Percentiles rank a stretch among this genome's conserved stretches.
Evolutionary conservation across 108 stramenopile species (phyloP).

Genomic region (Conticribra weissflogii): DNA sequence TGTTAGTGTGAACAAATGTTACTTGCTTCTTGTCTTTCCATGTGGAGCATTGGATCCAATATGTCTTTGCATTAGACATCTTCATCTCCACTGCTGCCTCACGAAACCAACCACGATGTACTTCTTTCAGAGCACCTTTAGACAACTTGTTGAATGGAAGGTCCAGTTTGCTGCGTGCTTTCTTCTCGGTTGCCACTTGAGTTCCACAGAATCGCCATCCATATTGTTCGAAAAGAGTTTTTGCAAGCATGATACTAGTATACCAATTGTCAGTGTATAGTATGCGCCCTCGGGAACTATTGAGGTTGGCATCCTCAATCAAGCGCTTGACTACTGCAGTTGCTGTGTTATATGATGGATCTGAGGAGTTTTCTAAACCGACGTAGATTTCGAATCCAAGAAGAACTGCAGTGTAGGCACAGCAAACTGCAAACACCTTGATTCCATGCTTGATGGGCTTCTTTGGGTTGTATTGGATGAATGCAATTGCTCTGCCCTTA

Average conservation of each 20-base stretch:
- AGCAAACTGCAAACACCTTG: constrained; percentile 25
- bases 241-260: neutral
- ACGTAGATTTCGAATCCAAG: constrained; percentile 7
- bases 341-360: neutral
- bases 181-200: constrained; percentile 21
- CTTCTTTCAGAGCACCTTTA: neutral
- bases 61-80: too few species aligned
- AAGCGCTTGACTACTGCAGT: neutral
- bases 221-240: constrained; percentile 17
- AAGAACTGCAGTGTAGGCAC: constrained; percentile 6
- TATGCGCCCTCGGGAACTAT: neutral
- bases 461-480: constrained; percentile 18
- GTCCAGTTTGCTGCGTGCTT: constrained; percentile 2
- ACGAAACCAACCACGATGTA: constrained; percentile 20
- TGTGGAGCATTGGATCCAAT: too few species aligned
- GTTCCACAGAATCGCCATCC: constrained; percentile 12
- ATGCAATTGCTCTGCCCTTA: constrained; percentile 7
- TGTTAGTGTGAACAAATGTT: too few species aligned
- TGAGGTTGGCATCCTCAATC: neutral
- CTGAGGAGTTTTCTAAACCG: neutral
- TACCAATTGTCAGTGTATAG: constrained; percentile 26
- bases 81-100: too few species aligned
- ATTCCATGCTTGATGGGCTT: constrained; percentile 30
- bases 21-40: too few species aligned
- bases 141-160: constrained; percentile 28